Base-by-base conservation (phyloP, 441 rosid species). In the Populus hybrid region DNA sequence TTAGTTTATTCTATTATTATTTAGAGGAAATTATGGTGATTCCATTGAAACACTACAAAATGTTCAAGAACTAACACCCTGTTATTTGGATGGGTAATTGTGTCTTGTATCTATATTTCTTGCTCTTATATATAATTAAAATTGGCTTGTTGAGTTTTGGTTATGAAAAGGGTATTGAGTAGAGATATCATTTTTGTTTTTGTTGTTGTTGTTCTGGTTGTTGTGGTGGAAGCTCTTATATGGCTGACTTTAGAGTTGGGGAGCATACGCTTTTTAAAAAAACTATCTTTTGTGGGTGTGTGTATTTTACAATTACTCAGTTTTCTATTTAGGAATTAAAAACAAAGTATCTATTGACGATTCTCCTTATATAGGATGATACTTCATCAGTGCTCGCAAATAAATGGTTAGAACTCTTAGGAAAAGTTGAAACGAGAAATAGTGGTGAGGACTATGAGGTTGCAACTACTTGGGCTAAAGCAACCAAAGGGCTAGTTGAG, bases 151-250 rank as follows among this genome's bases (percentile, higher is more conserved):
- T 33, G 35, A 33, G 35, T 33, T 33, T 6, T 33, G 7, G 35
- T 33, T 33, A 33, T 33, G 7, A 33, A 33, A 33, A 33, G 7
- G 1, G 7, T 33, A 33, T 33, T 33, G 1, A 33, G 35, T 31
- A 31, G 1, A 31, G 6, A 31, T 31, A 31, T 31, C 7, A 74
- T 31, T 35, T 26, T 42, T 38, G 7, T 73, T 23, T 50, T 78
- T 75, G 77, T 36, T 75, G 29, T 18, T 83, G n/a, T n/a, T n/a
- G n/a, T n/a, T n/a, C n/a, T n/a, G n/a, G 99, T 85, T 85, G 89
- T 89, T 84, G 95, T 92, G 67, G 61, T 82, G 85, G 98, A 94
- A 87, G 92, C 97, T 67, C 92, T 87, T 71, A 90, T 83, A 76
- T 97, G 97, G 45, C 84, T 94, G 26, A 71, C 87, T 82, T 88